Evolutionary conservation across 768 basidiomycete genomes (phyloP).

Genomic region (Tricholoma saponaceum): DNA sequence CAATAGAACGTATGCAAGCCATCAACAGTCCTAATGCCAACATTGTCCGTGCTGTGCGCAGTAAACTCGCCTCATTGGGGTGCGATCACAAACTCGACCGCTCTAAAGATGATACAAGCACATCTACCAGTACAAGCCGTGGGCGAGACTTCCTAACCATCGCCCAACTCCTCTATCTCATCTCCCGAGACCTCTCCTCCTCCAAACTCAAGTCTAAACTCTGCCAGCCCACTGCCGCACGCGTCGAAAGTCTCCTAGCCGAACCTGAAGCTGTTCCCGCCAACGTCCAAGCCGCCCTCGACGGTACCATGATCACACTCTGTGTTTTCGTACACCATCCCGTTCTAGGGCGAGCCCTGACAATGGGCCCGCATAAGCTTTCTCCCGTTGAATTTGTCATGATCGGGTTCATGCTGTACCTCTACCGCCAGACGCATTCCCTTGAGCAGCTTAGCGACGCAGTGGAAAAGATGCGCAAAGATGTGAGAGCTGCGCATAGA

Average conservation of each 20-base stretch:
- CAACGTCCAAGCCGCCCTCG: neutral
- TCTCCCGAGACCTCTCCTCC: conserved; percentile 8
- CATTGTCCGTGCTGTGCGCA: conserved; percentile 37
- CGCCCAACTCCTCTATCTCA: conserved; percentile 30
- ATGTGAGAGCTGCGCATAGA: neutral
- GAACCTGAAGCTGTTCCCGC: conserved; percentile 3
- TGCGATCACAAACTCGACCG: conserved; percentile 35
- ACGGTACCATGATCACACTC: conserved; percentile 16
- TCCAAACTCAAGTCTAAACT: conserved; percentile 7
- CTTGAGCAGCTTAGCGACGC: conserved; percentile 40
- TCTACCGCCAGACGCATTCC: conserved; percentile 27
- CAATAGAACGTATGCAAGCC: conserved; percentile 45
- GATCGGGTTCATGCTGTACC: conserved; percentile 36
- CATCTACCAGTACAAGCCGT: neutral
- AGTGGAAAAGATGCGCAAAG: conserved; percentile 28
- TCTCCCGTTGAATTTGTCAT: conserved; percentile 44
- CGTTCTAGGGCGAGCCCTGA: conserved; percentile 9
- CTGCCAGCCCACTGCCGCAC: conserved; percentile 15
- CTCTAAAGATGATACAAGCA: conserved; percentile 29
- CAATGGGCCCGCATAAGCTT: conserved; percentile 20
- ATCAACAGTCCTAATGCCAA: conserved; percentile 43
- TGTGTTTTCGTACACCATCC: conserved; percentile 14
- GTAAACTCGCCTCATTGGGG: conserved; percentile 20
- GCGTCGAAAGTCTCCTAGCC: conserved; percentile 23
- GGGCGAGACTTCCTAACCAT: conserved; percentile 39